Evolutionary conservation across 2,329 filamentous ascomycete species (phyloP).

Genomic region (Polychaeton citri): DNA sequence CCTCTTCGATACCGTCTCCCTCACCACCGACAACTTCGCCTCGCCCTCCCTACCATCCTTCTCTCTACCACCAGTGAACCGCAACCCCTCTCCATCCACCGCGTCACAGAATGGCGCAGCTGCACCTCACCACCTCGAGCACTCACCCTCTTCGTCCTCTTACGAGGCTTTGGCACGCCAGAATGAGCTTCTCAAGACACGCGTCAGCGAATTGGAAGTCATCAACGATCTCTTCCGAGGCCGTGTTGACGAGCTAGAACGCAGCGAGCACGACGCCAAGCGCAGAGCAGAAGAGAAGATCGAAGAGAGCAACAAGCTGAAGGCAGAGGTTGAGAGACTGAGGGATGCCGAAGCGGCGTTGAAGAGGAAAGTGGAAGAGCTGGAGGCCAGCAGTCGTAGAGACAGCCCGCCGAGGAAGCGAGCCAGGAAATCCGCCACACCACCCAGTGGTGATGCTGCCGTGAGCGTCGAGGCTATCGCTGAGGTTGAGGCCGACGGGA

Average conservation of each 20-base stretch:
- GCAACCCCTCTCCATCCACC: constrained; percentile 47
- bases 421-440: background rate
- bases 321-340: constrained; percentile 43
- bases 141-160: constrained; percentile 35
- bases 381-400: background rate
- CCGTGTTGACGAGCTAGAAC: constrained; percentile 59
- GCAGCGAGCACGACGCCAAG: constrained; percentile 56
- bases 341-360: background rate
- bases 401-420: background rate
- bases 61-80: constrained; percentile 24
- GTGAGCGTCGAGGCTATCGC: background rate
- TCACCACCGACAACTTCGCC: constrained; percentile 59
- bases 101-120: constrained; percentile 38
- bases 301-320: constrained; percentile 43
- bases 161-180: constrained; percentile 68
- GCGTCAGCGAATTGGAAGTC: constrained; percentile 87
- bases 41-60: constrained; percentile 33
- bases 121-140: constrained; percentile 53
- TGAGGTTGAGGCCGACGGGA: background rate
- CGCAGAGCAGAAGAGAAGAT: constrained; percentile 46
- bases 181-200: constrained; percentile 82
- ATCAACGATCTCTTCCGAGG: constrained; percentile 66
- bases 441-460: background rate
- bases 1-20: constrained; percentile 57
- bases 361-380: background rate